A percentile compares a stretch with the other conserved stretches of the same genome.
phyloP scores from a whole-genome alignment of 257 asterid genomes.

The Solanum clarkiae region DNA sequence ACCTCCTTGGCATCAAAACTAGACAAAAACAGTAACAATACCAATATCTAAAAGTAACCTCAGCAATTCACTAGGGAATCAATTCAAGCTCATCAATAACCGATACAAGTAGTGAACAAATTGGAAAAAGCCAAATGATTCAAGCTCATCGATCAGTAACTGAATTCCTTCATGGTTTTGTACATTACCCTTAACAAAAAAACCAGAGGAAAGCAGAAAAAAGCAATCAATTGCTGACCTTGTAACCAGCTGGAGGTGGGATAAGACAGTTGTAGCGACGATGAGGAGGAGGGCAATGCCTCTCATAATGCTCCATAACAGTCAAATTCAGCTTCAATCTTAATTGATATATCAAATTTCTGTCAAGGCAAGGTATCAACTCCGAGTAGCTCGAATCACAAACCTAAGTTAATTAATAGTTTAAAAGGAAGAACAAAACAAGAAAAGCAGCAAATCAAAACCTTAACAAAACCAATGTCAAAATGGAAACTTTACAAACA shows the following conservation, averaged over 20 bases:
- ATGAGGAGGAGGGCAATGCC: slow-evolving; percentile 83
- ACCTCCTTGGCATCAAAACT: slow-evolving; percentile 43
- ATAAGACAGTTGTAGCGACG: slow-evolving; percentile 84
- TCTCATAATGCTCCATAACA: slow-evolving; percentile 94
- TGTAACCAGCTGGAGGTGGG: slow-evolving; percentile 86
- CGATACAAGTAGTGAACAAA: not conserved
- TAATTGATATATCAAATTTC: slow-evolving; percentile 54
- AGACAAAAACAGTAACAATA: slow-evolving; percentile 8
- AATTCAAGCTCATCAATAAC: not conserved
- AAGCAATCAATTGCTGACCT: slow-evolving; percentile 36
- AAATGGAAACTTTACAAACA: not conserved
- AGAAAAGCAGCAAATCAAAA: not conserved
- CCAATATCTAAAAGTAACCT: not conserved
- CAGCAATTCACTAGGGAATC: not conserved
- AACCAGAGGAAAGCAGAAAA: not conserved
- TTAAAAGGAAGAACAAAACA: not conserved
- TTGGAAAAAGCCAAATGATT: not conserved
- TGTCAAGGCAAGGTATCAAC: slow-evolving; percentile 82
- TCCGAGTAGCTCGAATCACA: slow-evolving; percentile 80
- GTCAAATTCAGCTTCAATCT: slow-evolving; percentile 60
- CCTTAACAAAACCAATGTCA: not conserved
- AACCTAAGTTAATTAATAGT: slow-evolving; percentile 26
- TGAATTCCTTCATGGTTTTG: not conserved
- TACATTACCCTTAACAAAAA: not conserved
- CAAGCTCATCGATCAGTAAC: not conserved